Evolutionary conservation across 2,329 filamentous ascomycete genomes (phyloP).

Genomic region (Ceratocystis huliohia): DNA sequence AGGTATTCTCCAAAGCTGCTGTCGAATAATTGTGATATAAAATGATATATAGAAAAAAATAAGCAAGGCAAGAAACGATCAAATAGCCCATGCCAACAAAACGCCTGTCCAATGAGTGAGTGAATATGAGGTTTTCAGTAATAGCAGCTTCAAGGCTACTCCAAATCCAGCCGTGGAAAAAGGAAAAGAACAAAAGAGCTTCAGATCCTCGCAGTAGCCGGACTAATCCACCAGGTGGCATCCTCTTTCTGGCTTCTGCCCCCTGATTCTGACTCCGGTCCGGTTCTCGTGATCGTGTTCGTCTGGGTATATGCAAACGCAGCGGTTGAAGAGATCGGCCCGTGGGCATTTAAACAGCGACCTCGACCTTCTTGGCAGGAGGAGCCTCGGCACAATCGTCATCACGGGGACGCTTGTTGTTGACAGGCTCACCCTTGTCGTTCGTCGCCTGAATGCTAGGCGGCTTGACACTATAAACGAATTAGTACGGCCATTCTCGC

Average conservation of each 20-base stretch:
- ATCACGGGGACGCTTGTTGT: conserved; percentile 44
- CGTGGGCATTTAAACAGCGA: conserved; percentile 24
- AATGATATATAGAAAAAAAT: neutral
- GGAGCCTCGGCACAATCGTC: conserved; percentile 34
- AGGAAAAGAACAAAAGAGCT: conserved; percentile 1
- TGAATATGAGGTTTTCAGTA: conserved; percentile 13
- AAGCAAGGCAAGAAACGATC: conserved; percentile 6
- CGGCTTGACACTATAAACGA: conserved; percentile 27
- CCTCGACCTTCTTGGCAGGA: conserved; percentile 51
- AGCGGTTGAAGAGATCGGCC: neutral
- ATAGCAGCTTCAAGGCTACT: conserved; percentile 5
- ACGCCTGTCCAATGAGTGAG: conserved; percentile 20
- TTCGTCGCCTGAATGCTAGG: conserved; percentile 37
- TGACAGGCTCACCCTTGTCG: conserved; percentile 30
- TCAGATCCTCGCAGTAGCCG: neutral
- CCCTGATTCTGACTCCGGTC: neutral
- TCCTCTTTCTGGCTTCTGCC: neutral
- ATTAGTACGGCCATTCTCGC: conserved; percentile 11
- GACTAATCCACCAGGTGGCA: neutral
- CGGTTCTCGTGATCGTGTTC: neutral
- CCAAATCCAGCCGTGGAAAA: conserved; percentile 8
- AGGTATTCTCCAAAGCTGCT: too few relatives aligned
- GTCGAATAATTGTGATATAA: neutral
- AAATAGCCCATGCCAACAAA: conserved; percentile 10
- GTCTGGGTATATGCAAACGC: conserved; percentile 1